Evolutionary conservation across 495 filamentous ascomycete genomes (phyloP).

Genomic region (Penicillium cosmopolitanum): DNA sequence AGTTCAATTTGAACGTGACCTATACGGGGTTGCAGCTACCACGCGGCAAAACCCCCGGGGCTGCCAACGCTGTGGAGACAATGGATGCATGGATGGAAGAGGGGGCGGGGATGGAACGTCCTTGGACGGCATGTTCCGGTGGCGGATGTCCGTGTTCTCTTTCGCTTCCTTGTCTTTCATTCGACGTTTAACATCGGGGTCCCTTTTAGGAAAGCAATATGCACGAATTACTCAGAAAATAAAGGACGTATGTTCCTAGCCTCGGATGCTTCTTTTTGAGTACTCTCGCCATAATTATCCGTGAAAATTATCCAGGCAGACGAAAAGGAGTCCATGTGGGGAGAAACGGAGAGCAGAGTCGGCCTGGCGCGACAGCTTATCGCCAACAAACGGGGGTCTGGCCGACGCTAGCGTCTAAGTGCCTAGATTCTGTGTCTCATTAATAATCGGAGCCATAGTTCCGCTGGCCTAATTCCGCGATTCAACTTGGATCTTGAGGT

Average conservation of each 20-base stretch:
- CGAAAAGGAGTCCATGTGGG: background rate
- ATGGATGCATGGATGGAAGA: background rate
- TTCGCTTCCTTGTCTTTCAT: background rate
- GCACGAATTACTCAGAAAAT: background rate
- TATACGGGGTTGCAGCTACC: background rate
- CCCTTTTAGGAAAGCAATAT: background rate
- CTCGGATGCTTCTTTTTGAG: background rate
- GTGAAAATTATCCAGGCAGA: too few species aligned
- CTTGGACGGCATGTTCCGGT: background rate
- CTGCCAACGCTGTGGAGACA: background rate
- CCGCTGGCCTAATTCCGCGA: background rate
- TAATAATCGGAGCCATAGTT: background rate
- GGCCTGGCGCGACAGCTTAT: constrained; percentile 4
- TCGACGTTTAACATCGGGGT: background rate
- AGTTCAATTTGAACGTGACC: background rate
- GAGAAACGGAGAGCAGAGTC: background rate
- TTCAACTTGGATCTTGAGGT: background rate
- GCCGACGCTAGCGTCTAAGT: background rate
- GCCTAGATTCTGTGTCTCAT: background rate
- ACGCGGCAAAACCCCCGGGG: constrained; percentile 1
- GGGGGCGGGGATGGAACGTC: background rate
- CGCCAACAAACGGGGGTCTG: background rate
- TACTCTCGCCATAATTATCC: too few species aligned
- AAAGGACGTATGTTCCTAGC: background rate
- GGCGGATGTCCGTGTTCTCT: background rate